A percentile compares a stretch with the other conserved stretches of the same genome.
These are phyloP conservation scores for Tetraselmis striata DNA, from an alignment of 139 green algal species.

Conservation along the genomic window DNA sequence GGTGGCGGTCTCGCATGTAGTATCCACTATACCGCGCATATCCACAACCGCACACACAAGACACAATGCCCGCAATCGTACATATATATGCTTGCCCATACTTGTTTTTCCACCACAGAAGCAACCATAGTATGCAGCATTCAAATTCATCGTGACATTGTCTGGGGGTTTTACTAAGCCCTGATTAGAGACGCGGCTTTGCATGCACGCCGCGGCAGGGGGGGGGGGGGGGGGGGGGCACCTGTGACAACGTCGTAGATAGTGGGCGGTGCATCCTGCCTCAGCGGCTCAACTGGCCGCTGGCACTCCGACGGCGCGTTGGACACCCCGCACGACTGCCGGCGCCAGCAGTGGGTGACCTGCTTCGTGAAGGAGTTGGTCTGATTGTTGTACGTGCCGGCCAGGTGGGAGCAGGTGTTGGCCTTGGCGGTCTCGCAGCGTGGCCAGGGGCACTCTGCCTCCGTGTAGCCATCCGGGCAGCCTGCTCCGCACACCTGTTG, in stretches of 20 bases:
- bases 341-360: not conserved
- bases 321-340: not conserved
- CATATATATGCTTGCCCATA: no score
- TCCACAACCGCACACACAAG: no score
- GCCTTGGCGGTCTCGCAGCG: not conserved
- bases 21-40: no score
- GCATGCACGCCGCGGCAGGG: no score
- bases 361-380: not conserved
- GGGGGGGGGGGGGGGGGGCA: not conserved
- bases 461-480: not conserved
- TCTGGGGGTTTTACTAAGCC: no score
- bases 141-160: no score
- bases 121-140: no score
- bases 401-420: not conserved
- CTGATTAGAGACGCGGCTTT: no score
- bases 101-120: no score
- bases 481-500: not conserved
- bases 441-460: not conserved
- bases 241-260: not conserved
- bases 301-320: not conserved
- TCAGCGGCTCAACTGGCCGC: not conserved
- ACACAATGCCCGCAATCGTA: no score
- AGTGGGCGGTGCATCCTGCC: not conserved
- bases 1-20: no score
- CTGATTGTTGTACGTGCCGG: not conserved